These are phyloP conservation scores for Trichoderma sp. DNA, from an alignment of 2,329 filamentous ascomycete genomes.

Conservation along the genomic window DNA sequence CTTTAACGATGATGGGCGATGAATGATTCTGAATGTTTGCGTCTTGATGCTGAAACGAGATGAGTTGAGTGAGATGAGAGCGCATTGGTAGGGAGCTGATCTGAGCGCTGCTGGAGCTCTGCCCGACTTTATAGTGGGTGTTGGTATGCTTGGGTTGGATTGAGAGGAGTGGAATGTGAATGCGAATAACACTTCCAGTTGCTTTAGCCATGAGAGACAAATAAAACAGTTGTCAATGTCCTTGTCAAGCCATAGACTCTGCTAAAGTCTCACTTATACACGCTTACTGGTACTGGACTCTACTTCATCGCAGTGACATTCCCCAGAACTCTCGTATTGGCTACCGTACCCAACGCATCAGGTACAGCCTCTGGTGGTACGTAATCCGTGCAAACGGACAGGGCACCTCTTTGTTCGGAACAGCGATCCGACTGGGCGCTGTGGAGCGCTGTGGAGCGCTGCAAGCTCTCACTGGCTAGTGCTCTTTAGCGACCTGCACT, in stretches of 20 bases:
- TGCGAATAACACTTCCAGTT: not conserved
- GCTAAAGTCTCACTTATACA: not conserved
- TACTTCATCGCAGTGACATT: not conserved
- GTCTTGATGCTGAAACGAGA: not conserved
- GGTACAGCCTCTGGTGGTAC: not conserved
- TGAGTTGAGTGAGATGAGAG: not conserved
- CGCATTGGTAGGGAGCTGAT: not conserved
- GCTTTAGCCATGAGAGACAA: not conserved
- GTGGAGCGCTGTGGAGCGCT: conserved; percentile 7
- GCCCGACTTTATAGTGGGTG: not conserved
- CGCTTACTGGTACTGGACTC: not conserved
- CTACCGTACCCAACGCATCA: no score
- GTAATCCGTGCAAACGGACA: not conserved
- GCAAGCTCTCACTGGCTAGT: not conserved
- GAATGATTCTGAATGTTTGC: not conserved
- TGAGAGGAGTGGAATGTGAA: not conserved
- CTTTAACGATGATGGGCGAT: not conserved
- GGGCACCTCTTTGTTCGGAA: not conserved
- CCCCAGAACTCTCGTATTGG: not conserved
- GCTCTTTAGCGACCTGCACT: not conserved
- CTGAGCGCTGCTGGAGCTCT: conserved; percentile 2
- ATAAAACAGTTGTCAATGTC: not conserved
- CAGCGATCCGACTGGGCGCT: conserved; percentile 2
- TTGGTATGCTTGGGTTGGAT: not conserved
- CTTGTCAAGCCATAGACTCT: not conserved